These are phyloP conservation scores for Boletus edulis DNA, from an alignment of 768 basidiomycete genomes.

Conservation along the genomic window DNA sequence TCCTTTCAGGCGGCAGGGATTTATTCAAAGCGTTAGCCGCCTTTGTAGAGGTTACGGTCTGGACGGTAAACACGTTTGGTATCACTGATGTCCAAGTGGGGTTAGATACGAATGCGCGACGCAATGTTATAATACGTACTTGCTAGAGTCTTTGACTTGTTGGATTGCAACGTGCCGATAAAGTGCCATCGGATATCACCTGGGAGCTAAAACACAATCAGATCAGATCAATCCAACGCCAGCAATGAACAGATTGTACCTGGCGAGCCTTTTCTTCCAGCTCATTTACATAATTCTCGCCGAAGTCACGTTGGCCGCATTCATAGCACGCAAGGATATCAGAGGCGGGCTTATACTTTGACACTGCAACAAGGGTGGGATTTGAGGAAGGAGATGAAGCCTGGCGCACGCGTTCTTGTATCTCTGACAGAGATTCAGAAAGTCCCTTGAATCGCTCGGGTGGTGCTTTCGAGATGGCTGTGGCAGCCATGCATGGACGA, in stretches of 20 bases:
- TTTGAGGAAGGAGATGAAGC: slow-evolving; percentile 29
- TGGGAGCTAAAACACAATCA: slow-evolving; percentile 60
- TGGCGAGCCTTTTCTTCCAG: slow-evolving; percentile 79
- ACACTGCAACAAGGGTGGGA: slow-evolving; percentile 78
- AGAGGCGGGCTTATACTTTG: slow-evolving; percentile 86
- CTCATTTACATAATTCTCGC: slow-evolving; percentile 97
- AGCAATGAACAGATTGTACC: slow-evolving; percentile 37
- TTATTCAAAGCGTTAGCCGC: slow-evolving; percentile 79
- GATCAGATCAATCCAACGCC: neutral
- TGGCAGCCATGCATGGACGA: slow-evolving; percentile 19
- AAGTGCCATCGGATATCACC: slow-evolving; percentile 93
- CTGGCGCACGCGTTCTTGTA: slow-evolving; percentile 46
- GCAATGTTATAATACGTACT: slow-evolving; percentile 40
- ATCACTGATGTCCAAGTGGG: slow-evolving; percentile 51
- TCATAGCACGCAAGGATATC: slow-evolving; percentile 86
- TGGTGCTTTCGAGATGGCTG: slow-evolving; percentile 18
- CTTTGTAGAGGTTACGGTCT: slow-evolving; percentile 82
- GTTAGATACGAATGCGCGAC: slow-evolving; percentile 3
- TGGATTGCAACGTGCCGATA: slow-evolving; percentile 90
- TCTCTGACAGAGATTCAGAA: slow-evolving; percentile 48
- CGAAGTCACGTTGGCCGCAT: slow-evolving; percentile 85
- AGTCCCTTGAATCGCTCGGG: slow-evolving; percentile 53
- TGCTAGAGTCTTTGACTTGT: slow-evolving; percentile 89
- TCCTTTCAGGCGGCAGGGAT: slow-evolving; percentile 55
- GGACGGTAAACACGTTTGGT: slow-evolving; percentile 83